Base-by-base conservation (phyloP, 768 basidiomycete species). In the Tylopilus vinaceipallidus region DNA sequence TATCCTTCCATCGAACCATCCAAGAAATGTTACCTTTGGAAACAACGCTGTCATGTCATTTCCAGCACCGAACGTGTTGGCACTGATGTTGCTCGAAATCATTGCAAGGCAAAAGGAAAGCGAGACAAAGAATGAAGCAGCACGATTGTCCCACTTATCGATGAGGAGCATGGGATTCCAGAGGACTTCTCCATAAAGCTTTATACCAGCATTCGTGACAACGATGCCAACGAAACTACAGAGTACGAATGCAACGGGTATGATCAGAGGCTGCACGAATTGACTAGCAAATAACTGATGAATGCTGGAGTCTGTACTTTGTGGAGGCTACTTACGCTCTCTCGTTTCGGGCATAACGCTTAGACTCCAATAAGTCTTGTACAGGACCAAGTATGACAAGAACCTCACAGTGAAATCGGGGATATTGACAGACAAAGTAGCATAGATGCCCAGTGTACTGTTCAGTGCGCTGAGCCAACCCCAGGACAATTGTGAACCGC, bases 11-110 rank as follows among this genome's bases (percentile, higher is more conserved):
- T 35, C 12, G 16, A 11, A 17, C 4, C 4, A 10, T 19, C 4
- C 8, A 20, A 26, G 32, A 27, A 41, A 29, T 4, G 13, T 42
- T n/a, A 65, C 66, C 57, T 57, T 75, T 12, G 91, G 91, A 57
- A 78, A 79, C 23, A 95, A 66, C 7, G 81, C 89, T 10, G 83
- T 86, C 73, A 93, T 81, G 64, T 95, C 93, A 64, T 92, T 94
- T 5, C 87, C 89, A 3, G 90, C 87, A 27, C 76, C 71, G 47
- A 85, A 73, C 2, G 79, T 78, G 53, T 95, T 95, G 19, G 91
- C 90, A 20, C 88, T 86, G 55, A 91, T 83, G 54, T 88, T 84
- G 17, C 80, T 75, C 29, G 82, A 84, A 39, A 92, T 74, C 1
- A 84, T 88, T 6, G 88, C 82, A 24, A 93, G 69, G 23, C 74